phyloP scores from a whole-genome alignment of 2,329 filamentous ascomycete species.

The Cryoendolithus antarcticus region DNA sequence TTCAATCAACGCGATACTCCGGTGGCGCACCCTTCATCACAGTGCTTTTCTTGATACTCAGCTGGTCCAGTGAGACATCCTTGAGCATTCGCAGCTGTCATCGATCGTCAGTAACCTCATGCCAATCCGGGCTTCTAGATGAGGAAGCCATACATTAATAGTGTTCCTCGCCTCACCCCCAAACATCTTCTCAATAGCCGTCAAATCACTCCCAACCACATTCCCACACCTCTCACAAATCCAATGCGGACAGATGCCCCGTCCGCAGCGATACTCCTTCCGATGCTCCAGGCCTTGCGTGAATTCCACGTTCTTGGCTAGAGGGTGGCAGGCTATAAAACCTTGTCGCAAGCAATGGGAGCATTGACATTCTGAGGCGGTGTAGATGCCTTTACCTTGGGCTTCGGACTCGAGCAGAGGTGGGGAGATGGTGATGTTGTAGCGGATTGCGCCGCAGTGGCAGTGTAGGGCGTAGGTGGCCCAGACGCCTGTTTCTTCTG shows the following conservation, averaged over 20 bases:
- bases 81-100: too few species aligned
- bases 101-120: too few species aligned
- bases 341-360: constrained; percentile 15
- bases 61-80: too few species aligned
- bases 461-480: constrained; percentile 16
- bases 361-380: constrained; percentile 14
- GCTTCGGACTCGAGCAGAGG: constrained; percentile 11
- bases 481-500: constrained; percentile 7
- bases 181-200: constrained; percentile 6
- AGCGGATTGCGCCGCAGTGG: constrained; percentile 19
- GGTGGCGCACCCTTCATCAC: too few species aligned
- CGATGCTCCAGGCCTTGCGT: constrained; percentile 11
- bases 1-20: too few species aligned
- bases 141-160: constrained; percentile 10
- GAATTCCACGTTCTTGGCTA: constrained; percentile 10
- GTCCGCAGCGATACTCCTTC: constrained; percentile 10
- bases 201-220: constrained; percentile 13
- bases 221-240: constrained; percentile 15
- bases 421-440: constrained; percentile 14
- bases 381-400: constrained; percentile 10
- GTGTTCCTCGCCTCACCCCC: constrained; percentile 8
- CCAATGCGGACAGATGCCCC: constrained; percentile 11
- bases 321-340: constrained; percentile 11
- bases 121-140: too few species aligned
- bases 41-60: too few species aligned